Base-by-base conservation (phyloP, 768 basidiomycete species). In the Mycena vitilis region DNA sequence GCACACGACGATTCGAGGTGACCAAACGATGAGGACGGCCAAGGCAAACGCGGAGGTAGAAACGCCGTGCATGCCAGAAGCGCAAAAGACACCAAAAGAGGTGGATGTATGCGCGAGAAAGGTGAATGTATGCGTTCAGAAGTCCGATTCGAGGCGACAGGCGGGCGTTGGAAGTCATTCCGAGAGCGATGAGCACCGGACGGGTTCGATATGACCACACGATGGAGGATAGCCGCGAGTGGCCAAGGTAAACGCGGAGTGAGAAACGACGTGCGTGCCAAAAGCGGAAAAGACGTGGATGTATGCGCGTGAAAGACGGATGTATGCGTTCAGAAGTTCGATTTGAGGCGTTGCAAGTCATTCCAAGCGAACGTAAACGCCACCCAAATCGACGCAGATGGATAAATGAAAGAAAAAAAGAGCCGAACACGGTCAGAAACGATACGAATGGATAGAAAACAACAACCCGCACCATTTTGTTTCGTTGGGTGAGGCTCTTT, bases 401-500 rank as follows among this genome's bases (percentile, higher is more conserved):
- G 61, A 65, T 49, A 56, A 34, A 65, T 63, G 60, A 66, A 81
- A 76, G 71, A 80, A 78, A 66, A 30, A 75, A 69, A 75, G 64
- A 74, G 72, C 71, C 74, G 73, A 71, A 75, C 72, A 75, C 72
- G 51, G 60, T 74, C 51, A 68, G 73, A 64, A 73, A 66, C 76
- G 70, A 66, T 63, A 48, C 70, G 45, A 68, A 61, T 6, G 23
- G 66, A 34, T 53, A 64, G 62, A 66, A 52, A 70, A 65, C 72
- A 70, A 69, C 60, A 54, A 23, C 1, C 77, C 90, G 73, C 74
- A 93, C 92, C 85, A 90, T 84, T 73, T 89, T 86, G 80, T 92
- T 94, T 63, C 91, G 84, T 73, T 92, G 86, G 18, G 90, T 87
- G 55, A 94, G 82, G 66, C 83, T 92, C 79, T 85, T 88, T 37